These are phyloP conservation scores for Phytomonas sp. DNA, from an alignment of 208 protist genomes.

Conservation along the genomic window DNA sequence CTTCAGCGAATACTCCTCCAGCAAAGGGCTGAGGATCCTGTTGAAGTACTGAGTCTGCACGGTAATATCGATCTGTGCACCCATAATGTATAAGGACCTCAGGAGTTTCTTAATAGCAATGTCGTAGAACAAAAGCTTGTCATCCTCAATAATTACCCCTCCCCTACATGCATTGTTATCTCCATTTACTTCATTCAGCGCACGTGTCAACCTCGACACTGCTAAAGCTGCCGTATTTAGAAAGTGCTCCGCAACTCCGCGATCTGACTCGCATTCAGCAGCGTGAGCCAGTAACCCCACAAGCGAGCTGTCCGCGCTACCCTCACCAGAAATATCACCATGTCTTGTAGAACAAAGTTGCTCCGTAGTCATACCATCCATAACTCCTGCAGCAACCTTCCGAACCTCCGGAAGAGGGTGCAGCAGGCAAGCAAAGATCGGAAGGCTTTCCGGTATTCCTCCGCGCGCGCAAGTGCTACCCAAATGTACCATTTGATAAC, in stretches of 20 bases:
- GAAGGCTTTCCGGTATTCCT: constrained; percentile 34
- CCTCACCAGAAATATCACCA: constrained; percentile 9
- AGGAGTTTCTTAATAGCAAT: constrained; percentile 15
- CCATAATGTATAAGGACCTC: constrained; percentile 22
- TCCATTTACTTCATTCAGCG: not conserved
- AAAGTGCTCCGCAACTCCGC: constrained; percentile 19
- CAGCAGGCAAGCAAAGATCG: constrained; percentile 74
- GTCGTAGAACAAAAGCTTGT: constrained; percentile 10
- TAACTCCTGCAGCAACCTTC: constrained; percentile 30
- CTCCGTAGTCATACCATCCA: constrained; percentile 35
- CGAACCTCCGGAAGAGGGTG: constrained; percentile 65
- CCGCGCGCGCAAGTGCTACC: constrained; percentile 7
- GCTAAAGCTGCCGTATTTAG: constrained; percentile 15
- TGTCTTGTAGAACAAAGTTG: constrained; percentile 24
- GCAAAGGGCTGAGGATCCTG: constrained; percentile 15
- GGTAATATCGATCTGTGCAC: constrained; percentile 6
- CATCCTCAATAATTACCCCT: not conserved
- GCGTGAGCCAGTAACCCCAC: constrained; percentile 43
- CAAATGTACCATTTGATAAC: constrained; percentile 65
- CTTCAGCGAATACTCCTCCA: constrained; percentile 2
- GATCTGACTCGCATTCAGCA: constrained; percentile 23
- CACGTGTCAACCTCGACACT: constrained; percentile 15
- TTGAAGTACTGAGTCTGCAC: constrained; percentile 16
- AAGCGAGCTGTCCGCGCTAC: constrained; percentile 22
- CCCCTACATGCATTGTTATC: constrained; percentile 12